Percentiles rank a stretch among this genome's conserved stretches.
phyloP scores from a whole-genome alignment of 106 monocot genomes.

The Allium cepa region DNA sequence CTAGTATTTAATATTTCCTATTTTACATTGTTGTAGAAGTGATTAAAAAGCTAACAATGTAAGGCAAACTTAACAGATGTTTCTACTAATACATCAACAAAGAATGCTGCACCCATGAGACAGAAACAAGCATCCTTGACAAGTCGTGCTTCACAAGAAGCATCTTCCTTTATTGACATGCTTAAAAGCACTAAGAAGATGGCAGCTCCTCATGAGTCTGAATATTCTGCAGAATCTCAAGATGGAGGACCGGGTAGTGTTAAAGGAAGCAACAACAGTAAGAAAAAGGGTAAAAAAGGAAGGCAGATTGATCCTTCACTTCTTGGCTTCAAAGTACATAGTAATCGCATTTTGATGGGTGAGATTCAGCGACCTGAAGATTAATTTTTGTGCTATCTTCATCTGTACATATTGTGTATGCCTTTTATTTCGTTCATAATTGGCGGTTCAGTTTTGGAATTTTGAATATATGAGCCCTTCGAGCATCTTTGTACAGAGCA shows the following conservation, averaged over 20 bases:
- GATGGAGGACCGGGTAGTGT: constrained; percentile 15
- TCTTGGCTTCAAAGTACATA: constrained; percentile 77
- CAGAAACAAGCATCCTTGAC: neutral
- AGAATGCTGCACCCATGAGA: neutral
- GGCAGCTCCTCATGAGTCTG: constrained; percentile 5
- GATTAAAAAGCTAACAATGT: neutral
- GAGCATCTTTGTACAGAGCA: too few relatives aligned
- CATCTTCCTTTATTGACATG: constrained; percentile 11
- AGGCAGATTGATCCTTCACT: constrained; percentile 77
- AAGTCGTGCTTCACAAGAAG: constrained; percentile 1
- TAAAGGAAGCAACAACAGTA: constrained; percentile 33
- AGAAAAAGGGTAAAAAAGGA: constrained; percentile 61
- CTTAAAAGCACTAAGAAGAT: constrained; percentile 12
- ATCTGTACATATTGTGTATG: too few relatives aligned
- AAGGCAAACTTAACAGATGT: neutral
- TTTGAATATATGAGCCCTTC: too few relatives aligned
- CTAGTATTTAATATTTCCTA: too few relatives aligned
- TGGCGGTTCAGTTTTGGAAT: too few relatives aligned
- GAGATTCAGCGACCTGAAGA: constrained; percentile 72
- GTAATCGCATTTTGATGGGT: constrained; percentile 85
- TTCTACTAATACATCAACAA: neutral
- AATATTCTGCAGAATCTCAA: neutral
- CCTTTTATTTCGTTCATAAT: too few relatives aligned
- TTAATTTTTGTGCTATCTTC: constrained; percentile 5
- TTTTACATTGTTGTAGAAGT: too few relatives aligned